phyloP scores from a whole-genome alignment of 2,329 filamentous ascomycete genomes.

The Neoscytalidium dimidiatum region DNA sequence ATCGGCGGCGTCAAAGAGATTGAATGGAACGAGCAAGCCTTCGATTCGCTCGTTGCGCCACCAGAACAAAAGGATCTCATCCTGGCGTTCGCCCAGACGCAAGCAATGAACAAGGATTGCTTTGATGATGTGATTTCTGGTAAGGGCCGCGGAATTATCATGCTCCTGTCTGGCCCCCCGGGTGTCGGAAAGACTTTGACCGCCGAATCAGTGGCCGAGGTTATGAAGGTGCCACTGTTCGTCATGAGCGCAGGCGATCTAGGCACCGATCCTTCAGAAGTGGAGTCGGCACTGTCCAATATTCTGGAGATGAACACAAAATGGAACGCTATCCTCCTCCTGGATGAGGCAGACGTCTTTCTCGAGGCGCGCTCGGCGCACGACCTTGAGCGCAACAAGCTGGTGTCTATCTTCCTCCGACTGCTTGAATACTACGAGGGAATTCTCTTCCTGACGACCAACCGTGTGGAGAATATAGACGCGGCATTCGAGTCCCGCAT shows the following conservation, averaged over 20 bases:
- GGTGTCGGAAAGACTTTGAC: constrained; percentile 56
- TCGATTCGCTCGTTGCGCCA: constrained; percentile 32
- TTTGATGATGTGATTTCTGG: constrained; percentile 55
- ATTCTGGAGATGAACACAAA: constrained; percentile 51
- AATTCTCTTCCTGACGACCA: constrained; percentile 36
- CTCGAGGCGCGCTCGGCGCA: constrained; percentile 30
- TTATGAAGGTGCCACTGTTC: constrained; percentile 54
- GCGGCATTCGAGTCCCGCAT: constrained; percentile 32
- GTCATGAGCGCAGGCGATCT: constrained; percentile 54
- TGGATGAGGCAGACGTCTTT: constrained; percentile 52
- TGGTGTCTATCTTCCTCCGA: constrained; percentile 37
- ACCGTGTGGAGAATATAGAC: constrained; percentile 33
- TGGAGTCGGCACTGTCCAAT: constrained; percentile 48
- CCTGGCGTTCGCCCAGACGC: constrained; percentile 33
- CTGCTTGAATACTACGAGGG: constrained; percentile 43
- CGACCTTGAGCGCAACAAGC: constrained; percentile 32
- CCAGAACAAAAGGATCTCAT: constrained; percentile 36
- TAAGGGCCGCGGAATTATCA: constrained; percentile 55
- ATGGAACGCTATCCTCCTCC: constrained; percentile 55
- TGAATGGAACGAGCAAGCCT: constrained; percentile 33
- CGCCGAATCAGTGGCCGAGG: constrained; percentile 46
- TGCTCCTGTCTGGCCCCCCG: constrained; percentile 53
- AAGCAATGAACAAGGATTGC: constrained; percentile 25
- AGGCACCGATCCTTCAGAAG: constrained; percentile 41
- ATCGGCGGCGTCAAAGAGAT: constrained; percentile 29